Conservation (phyloP, 2,329 filamentous ascomycete genomes). For the Arthrinium phaeospermum region DNA sequence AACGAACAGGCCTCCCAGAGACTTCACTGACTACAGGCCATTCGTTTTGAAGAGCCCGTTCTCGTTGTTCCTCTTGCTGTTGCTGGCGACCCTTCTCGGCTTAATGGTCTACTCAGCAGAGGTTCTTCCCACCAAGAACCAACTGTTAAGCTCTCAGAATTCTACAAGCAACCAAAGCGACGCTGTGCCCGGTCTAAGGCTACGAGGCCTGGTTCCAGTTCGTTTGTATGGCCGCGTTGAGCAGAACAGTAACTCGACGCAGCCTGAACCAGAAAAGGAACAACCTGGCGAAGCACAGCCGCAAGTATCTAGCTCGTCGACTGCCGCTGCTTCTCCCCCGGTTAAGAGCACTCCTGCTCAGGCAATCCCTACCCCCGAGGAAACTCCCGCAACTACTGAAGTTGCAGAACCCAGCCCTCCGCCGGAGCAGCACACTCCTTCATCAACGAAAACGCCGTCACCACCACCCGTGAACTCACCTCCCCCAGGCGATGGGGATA, state of each 20-base stretch:
- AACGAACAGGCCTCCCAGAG: not conserved
- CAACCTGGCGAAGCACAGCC: not conserved
- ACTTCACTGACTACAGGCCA: constrained; percentile 6
- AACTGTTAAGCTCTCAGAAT: not conserved
- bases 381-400: not conserved
- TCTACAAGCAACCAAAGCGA: not conserved
- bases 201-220: not conserved
- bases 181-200: not conserved
- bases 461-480: not conserved
- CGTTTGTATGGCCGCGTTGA: not conserved
- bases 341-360: not conserved
- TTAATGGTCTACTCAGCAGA: not conserved
- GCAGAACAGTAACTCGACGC: not conserved
- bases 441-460: not conserved
- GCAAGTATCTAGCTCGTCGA: not conserved
- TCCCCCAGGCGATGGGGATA: not conserved
- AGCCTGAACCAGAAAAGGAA: not conserved
- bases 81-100: not conserved
- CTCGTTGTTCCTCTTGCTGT: constrained; percentile 2
- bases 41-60: constrained; percentile 4
- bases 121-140: not conserved
- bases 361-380: not conserved
- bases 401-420: not conserved
- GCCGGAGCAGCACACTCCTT: not conserved
- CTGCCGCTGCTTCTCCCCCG: not conserved